These are phyloP conservation scores for Oenanthe javanica DNA, from an alignment of 140 eudicot genomes.

Conservation along the genomic window DNA sequence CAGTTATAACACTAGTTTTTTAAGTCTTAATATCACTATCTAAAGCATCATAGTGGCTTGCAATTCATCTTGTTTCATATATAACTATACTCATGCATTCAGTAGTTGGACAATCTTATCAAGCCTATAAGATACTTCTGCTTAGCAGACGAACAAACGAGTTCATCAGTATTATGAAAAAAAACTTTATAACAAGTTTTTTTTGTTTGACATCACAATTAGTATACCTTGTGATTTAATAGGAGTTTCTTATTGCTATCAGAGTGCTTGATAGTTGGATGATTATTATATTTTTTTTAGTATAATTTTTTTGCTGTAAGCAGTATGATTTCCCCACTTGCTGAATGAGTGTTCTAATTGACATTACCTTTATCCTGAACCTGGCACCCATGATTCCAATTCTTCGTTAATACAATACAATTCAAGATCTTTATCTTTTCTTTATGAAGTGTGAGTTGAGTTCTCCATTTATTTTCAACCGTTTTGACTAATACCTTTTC, in stretches of 20 bases:
- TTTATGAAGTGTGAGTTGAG: background rate
- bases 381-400: background rate
- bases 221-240: background rate
- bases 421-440: background rate
- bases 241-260: background rate
- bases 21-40: background rate
- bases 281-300: too few species aligned
- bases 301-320: background rate
- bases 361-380: background rate
- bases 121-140: background rate
- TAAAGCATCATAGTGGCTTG: background rate
- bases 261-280: background rate
- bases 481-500: slow-evolving; percentile 4
- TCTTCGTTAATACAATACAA: background rate
- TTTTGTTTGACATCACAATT: background rate
- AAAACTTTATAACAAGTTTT: background rate
- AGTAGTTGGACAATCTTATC: background rate
- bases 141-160: background rate
- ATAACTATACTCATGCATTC: background rate
- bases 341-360: background rate
- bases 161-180: background rate
- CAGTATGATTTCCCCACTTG: background rate
- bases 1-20: background rate
- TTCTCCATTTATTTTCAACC: slow-evolving; percentile 18
- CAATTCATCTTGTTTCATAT: background rate